Evolutionary conservation across 2,329 filamentous ascomycete species (phyloP).

Genomic region (Podosphaera xanthii): DNA sequence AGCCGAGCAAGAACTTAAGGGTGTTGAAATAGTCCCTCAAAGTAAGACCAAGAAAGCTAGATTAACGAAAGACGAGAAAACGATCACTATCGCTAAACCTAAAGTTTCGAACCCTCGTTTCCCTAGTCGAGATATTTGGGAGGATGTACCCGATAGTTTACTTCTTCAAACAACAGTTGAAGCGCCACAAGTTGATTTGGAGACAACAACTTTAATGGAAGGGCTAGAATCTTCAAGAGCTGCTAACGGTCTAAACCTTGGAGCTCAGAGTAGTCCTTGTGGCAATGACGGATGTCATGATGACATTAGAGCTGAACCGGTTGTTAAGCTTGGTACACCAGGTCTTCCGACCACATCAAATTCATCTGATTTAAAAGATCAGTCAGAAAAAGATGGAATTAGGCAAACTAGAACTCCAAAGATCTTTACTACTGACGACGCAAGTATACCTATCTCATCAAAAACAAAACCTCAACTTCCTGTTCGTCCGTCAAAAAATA

Average conservation of each 20-base stretch:
- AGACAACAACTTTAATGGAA: slow-evolving; percentile 20
- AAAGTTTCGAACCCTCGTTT: slow-evolving; percentile 34
- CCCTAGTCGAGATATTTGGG: slow-evolving; percentile 84
- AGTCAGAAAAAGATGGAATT: slow-evolving; percentile 13
- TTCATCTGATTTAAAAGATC: slow-evolving; percentile 11
- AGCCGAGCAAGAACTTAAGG: slow-evolving; percentile 30
- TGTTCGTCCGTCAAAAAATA: slow-evolving; percentile 35
- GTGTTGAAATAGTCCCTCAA: slow-evolving; percentile 26
- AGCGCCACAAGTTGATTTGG: slow-evolving; percentile 24
- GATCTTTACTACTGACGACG: slow-evolving; percentile 4
- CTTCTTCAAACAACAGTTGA: slow-evolving; percentile 55
- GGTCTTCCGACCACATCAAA: slow-evolving; percentile 23
- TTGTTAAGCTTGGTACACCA: slow-evolving; percentile 32
- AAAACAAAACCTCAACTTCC: slow-evolving; percentile 38
- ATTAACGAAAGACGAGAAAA: slow-evolving; percentile 20
- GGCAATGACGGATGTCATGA: slow-evolving; percentile 9
- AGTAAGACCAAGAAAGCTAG: slow-evolving; percentile 25
- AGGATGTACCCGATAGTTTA: slow-evolving; percentile 71
- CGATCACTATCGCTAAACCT: neutral
- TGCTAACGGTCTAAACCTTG: slow-evolving; percentile 12
- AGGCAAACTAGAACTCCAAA: slow-evolving; percentile 6
- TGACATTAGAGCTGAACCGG: slow-evolving; percentile 21
- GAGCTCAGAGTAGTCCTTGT: slow-evolving; percentile 7
- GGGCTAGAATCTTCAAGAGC: slow-evolving; percentile 15
- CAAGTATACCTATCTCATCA: slow-evolving; percentile 20